phyloP scores from a whole-genome alignment of 176 grass and related monocot genomes.

The Secale cereale region DNA sequence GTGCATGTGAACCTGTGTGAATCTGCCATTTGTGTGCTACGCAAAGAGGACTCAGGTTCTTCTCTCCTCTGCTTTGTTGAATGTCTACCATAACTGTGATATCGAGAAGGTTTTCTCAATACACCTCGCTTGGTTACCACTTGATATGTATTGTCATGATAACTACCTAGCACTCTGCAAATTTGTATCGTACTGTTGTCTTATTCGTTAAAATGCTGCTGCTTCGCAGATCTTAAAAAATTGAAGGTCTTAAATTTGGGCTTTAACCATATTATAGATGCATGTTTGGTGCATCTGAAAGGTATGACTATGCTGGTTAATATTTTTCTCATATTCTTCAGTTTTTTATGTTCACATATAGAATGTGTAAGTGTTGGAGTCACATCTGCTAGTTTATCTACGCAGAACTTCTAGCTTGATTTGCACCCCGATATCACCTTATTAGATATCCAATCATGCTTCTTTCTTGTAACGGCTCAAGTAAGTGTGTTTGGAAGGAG shows the following conservation, averaged over 20 bases:
- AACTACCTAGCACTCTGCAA: slow-evolving; percentile 1
- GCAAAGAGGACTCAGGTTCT: neutral
- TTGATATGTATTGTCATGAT: neutral
- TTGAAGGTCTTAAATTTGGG: slow-evolving; percentile 75
- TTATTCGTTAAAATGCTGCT: slow-evolving; percentile 3
- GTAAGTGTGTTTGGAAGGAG: neutral
- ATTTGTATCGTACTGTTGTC: neutral
- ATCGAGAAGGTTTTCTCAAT: neutral
- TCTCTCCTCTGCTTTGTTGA: neutral
- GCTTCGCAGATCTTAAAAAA: slow-evolving; percentile 50
- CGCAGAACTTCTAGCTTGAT: neutral
- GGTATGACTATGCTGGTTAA: slow-evolving; percentile 27
- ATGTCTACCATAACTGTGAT: slow-evolving; percentile 1
- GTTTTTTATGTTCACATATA: neutral
- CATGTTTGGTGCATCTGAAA: slow-evolving; percentile 78
- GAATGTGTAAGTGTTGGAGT: neutral
- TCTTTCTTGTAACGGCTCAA: neutral
- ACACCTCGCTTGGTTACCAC: neutral
- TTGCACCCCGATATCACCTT: neutral
- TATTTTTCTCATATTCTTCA: neutral
- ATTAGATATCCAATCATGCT: neutral
- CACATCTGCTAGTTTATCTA: neutral
- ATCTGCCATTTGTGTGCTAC: neutral
- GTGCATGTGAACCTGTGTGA: neutral
- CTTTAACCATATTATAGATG: slow-evolving; percentile 80